Evolutionary conservation across 2,329 filamentous ascomycete genomes (phyloP), one percentile per base, ranked within the genome.

Genomic region (Claviceps humidiphila): DNA sequence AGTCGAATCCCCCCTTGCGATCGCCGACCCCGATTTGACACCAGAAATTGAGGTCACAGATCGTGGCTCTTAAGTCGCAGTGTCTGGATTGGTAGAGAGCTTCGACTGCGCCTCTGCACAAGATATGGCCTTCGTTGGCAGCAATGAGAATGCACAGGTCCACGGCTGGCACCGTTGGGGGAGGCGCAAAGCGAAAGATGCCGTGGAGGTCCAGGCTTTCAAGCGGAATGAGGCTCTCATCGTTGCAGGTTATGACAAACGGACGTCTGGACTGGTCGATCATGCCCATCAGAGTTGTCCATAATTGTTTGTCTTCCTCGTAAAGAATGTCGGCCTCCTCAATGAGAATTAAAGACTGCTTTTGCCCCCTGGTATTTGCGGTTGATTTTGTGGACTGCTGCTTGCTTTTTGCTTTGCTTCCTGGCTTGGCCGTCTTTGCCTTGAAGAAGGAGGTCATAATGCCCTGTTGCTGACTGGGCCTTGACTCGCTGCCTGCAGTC

Each of bases 1-100:
- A 98, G 60, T 91, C 87, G 45, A 95, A 78, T 0, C 93, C 91
- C 20, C 87, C 86, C 59, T 86, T 86, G n/a, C 81, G 75, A 63
- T 95, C 93, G 5, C 93, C 94, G 9, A 98, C 81, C 0, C 85
- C 89, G 68, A 97, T 89, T 65, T 98, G 93, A 64, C 94, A 98
- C 91, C 91, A 98, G 64, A 94, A 93, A 64, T 95, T 84, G 30
- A 98, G 76, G 55, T 97, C 89, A 52, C 78, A 82, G 48, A 98
- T 80, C 2, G 85, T 83, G 22, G 84, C 88, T 51, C 93, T 82
- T 13, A 98, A 70, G 64, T 98, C 93, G 30, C 76, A 69, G 2
- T 75, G 66, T 51, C 86, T 84, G 14, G 80, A 80, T 51, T 76
- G 73, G 61, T 89, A 95, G 2, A 98, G 74, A 6, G 78, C 71